These are phyloP conservation scores for Ophiostoma fasciatum DNA, from an alignment of 2,329 filamentous ascomycete species.

Conservation along the genomic window DNA sequence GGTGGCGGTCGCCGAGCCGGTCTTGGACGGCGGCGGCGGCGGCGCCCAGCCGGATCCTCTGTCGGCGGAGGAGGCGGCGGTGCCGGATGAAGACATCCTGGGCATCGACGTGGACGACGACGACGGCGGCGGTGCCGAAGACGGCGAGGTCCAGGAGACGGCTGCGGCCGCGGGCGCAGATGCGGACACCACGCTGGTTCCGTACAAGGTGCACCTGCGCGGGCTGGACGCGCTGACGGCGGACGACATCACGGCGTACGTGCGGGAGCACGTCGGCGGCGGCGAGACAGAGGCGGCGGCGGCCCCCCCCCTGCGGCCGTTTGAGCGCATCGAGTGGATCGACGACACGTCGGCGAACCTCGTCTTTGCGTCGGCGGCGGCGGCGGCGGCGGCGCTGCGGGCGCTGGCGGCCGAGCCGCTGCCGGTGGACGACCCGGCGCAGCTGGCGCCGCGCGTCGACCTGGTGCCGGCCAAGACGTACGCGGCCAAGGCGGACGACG, in stretches of 20 bases:
- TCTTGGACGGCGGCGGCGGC: too few relatives aligned
- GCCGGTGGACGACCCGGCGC: slow-evolving; percentile 36
- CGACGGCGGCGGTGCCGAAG: too few relatives aligned
- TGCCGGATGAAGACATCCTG: slow-evolving; percentile 20
- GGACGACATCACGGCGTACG: slow-evolving; percentile 62
- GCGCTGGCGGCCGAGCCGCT: slow-evolving; percentile 32
- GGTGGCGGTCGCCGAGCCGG: too few relatives aligned
- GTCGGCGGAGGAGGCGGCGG: too few relatives aligned
- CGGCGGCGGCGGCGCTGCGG: slow-evolving; percentile 38
- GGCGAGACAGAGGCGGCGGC: slow-evolving; percentile 24
- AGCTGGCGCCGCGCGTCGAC: slow-evolving; percentile 46
- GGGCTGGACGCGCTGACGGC: slow-evolving; percentile 74
- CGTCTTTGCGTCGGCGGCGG: slow-evolving; percentile 46
- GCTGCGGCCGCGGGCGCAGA: neutral
- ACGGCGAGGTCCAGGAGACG: slow-evolving; percentile 11
- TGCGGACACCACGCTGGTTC: slow-evolving; percentile 15
- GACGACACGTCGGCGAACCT: slow-evolving; percentile 86
- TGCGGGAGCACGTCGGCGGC: slow-evolving; percentile 46
- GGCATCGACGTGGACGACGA: slow-evolving; percentile 12
- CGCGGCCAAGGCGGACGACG: slow-evolving; percentile 50
- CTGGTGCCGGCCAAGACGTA: slow-evolving; percentile 55
- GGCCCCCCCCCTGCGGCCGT: too few relatives aligned
- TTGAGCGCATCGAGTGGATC: slow-evolving; percentile 75
- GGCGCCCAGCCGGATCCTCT: too few relatives aligned
- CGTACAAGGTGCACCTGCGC: slow-evolving; percentile 65